These are phyloP conservation scores for Saccharomyces kudriavzevii DNA, from an alignment of 805 yeast species.

Conservation along the genomic window DNA sequence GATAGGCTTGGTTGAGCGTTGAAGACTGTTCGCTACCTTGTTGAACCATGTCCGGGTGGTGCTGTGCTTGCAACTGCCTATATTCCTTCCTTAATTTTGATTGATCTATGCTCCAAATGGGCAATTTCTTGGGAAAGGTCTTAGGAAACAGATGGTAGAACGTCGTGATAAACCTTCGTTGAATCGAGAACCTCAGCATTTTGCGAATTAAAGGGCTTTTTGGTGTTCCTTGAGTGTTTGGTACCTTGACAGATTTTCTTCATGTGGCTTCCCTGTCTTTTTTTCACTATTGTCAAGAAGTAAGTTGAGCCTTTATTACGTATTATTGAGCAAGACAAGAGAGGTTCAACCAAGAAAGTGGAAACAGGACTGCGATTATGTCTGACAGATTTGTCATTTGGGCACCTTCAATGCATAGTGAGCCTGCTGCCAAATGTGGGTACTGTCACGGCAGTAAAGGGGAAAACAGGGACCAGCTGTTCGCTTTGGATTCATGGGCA, in stretches of 20 bases:
- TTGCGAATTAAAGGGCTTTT: neutral
- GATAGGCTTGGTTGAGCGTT: slow-evolving; percentile 67
- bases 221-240: neutral
- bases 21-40: slow-evolving; percentile 34
- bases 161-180: slow-evolving; percentile 17
- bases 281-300: neutral
- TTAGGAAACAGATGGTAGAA: slow-evolving; percentile 67
- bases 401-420: slow-evolving; percentile 38
- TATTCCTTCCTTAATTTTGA: slow-evolving; percentile 63
- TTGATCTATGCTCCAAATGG: slow-evolving; percentile 57
- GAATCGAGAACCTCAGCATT: neutral
- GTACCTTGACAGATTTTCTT: too few species aligned
- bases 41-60: slow-evolving; percentile 66
- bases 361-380: slow-evolving; percentile 9
- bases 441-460: slow-evolving; percentile 54
- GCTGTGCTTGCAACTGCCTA: slow-evolving; percentile 57
- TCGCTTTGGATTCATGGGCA: slow-evolving; percentile 34
- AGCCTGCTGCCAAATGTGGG: slow-evolving; percentile 48
- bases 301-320: neutral
- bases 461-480: slow-evolving; percentile 31
- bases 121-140: slow-evolving; percentile 59
- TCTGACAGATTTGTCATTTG: slow-evolving; percentile 33
- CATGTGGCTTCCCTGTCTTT: neutral
- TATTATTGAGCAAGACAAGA: neutral
- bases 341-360: neutral